These are phyloP conservation scores for Domatiomyces catenatus DNA, from an alignment of 2,329 filamentous ascomycete genomes.

Conservation along the genomic window DNA sequence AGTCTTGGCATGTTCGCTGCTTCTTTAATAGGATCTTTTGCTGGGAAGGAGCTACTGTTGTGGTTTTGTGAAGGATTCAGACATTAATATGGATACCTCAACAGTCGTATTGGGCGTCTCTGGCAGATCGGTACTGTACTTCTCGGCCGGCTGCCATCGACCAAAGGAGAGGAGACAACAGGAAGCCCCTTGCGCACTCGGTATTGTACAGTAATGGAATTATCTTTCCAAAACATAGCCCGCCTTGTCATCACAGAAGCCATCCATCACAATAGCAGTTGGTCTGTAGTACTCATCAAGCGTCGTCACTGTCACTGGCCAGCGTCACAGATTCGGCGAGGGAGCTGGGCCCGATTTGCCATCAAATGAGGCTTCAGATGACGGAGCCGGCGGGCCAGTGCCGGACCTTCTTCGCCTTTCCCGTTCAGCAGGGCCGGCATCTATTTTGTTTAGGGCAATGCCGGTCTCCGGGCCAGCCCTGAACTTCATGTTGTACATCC, in stretches of 20 bases:
- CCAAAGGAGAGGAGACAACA: background rate
- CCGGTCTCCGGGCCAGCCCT: slow-evolving; percentile 26
- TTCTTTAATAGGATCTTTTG: too few relatives aligned
- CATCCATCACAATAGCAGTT: background rate
- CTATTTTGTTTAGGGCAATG: slow-evolving; percentile 31
- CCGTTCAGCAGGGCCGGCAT: slow-evolving; percentile 34
- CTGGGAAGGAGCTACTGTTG: background rate
- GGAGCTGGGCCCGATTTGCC: background rate
- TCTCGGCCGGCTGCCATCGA: too few relatives aligned
- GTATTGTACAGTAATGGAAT: background rate
- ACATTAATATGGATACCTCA: too few relatives aligned
- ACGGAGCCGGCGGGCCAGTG: slow-evolving; percentile 35
- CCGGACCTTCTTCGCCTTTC: slow-evolving; percentile 47
- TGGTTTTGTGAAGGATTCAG: too few relatives aligned
- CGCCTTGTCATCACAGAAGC: background rate
- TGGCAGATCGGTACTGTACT: too few relatives aligned
- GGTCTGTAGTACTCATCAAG: background rate
- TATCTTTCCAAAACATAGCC: background rate
- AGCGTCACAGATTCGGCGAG: background rate
- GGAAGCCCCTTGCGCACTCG: background rate
- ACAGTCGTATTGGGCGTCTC: too few relatives aligned
- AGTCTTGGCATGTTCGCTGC: too few relatives aligned
- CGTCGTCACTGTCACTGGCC: background rate
- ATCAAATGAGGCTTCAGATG: background rate
- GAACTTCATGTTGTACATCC: slow-evolving; percentile 37